Evolutionary conservation across 31 red algal species (phyloP).

Genomic region (Asparagopsis taxiformis): DNA sequence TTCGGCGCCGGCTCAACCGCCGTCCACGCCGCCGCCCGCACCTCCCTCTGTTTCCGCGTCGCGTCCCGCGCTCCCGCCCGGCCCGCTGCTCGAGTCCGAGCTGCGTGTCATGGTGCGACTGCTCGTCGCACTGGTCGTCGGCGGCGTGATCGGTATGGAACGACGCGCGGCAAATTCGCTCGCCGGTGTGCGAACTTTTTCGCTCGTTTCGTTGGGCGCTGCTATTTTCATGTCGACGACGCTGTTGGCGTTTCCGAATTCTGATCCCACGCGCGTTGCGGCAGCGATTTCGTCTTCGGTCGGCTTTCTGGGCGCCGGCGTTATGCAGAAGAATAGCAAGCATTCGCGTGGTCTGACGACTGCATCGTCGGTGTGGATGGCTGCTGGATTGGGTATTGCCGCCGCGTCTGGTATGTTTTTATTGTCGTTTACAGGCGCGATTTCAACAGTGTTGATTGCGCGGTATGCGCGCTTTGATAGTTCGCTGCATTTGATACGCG

Average conservation of each 20-base stretch:
- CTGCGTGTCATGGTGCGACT: constrained; percentile 35
- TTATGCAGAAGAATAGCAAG: constrained; percentile 45
- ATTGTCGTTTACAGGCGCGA: no score
- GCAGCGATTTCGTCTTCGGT: no score
- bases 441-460: constrained; percentile 65
- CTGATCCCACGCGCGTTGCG: no score
- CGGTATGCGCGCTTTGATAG: constrained; percentile 54
- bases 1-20: not conserved
- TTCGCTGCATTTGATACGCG: constrained; percentile 55
- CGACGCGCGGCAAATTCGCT: constrained; percentile 47
- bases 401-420: no score
- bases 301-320: constrained; percentile 66
- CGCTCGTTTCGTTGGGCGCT: no score
- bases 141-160: constrained; percentile 74
- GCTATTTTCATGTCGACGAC: constrained; percentile 63
- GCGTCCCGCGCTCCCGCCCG: constrained; percentile 2
- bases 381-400: no score
- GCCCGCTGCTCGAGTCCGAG: constrained; percentile 14
- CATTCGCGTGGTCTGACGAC: constrained; percentile 45
- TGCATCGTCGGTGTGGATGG: no score
- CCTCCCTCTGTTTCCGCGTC: not conserved
- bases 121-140: constrained; percentile 57
- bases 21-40: not conserved
- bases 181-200: constrained; percentile 62
- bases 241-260: no score